Conservation (phyloP, 2,329 filamentous ascomycete genomes). For the Endothia cerciana region DNA sequence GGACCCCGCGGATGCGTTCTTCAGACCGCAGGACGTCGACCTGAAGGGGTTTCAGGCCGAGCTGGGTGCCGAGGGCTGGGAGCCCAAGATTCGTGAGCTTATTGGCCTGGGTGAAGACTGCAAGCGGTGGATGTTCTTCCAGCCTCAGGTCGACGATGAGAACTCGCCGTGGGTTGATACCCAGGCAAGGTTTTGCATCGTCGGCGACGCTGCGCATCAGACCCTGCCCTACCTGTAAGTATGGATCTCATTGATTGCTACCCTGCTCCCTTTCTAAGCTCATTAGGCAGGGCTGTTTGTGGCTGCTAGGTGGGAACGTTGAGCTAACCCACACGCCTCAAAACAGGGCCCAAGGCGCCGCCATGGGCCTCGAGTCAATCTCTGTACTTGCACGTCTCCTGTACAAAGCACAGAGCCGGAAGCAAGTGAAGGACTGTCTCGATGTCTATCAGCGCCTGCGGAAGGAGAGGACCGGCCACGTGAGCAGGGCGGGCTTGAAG, state of each 20-base stretch:
- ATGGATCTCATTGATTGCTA: neutral
- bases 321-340: neutral
- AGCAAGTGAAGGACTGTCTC: slow-evolving; percentile 22
- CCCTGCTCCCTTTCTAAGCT: neutral
- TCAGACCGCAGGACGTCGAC: slow-evolving; percentile 29
- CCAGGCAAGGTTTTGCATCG: slow-evolving; percentile 31
- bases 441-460: slow-evolving; percentile 30
- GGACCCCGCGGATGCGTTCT: slow-evolving; percentile 30
- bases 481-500: slow-evolving; percentile 30
- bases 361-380: slow-evolving; percentile 32
- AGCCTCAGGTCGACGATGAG: slow-evolving; percentile 30
- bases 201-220: slow-evolving; percentile 32
- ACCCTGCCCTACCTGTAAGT: slow-evolving; percentile 32
- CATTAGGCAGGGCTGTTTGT: too few species aligned
- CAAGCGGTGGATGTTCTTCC: slow-evolving; percentile 31
- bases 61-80: slow-evolving; percentile 27
- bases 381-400: slow-evolving; percentile 30
- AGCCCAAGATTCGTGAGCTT: slow-evolving; percentile 31
- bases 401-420: slow-evolving; percentile 23
- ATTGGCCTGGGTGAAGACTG: slow-evolving; percentile 28
- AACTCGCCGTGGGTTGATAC: slow-evolving; percentile 28
- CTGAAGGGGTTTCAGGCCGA: slow-evolving; percentile 27
- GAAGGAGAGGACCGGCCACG: slow-evolving; percentile 31
- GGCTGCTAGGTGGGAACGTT: too few species aligned
- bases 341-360: slow-evolving; percentile 31